Evolutionary conservation across 305 asterid species (phyloP), one percentile per base, ranked within the genome.

Genomic region (Rubia occidens): DNA sequence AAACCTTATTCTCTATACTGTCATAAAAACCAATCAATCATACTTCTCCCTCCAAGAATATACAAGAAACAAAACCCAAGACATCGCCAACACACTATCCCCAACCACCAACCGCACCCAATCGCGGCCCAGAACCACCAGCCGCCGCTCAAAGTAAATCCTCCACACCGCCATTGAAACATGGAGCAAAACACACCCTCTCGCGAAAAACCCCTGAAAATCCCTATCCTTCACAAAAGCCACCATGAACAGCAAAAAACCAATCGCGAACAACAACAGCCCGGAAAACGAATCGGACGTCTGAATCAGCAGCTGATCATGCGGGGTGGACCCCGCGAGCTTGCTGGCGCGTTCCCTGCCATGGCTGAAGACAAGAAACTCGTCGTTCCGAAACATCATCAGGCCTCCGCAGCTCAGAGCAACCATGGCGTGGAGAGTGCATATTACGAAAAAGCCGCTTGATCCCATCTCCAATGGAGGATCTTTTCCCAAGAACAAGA

Each of bases 211-310:
- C 67, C 93, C 60, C 67, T 88, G 98, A 54, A 90, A 92, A 47
- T 92, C 96, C 80, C 74, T 88, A n/a, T 92, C 98, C 73, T 81
- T 90, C 51, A 92, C 96, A 83, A 90, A 92, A 32, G 97, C 97
- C 74, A 90, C 96, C 98, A 92, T 92, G 80, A 92, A 85, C 88
- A 92, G 74, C 71, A 92, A 81, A 71, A 88, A 81, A 24, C 97
- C 98, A 71, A 92, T 79, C 32, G 86, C 87, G 71, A 88, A 87
- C 72, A 92, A 56, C 62, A 92, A 89, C 82, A 90, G 76, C 32
- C 98, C 98, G 26, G 98, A 92, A 70, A 92, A 90, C 37, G 96
- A 92, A 74, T 92, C 98, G 0, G 98, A 92, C 0, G 96, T 92
- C 5, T 80, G 86, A 73, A 92, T 90, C 71, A 92, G 83, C 56